These are phyloP conservation scores for Penicillium brasilianum DNA, from an alignment of 2,329 filamentous ascomycete genomes.

Conservation along the genomic window DNA sequence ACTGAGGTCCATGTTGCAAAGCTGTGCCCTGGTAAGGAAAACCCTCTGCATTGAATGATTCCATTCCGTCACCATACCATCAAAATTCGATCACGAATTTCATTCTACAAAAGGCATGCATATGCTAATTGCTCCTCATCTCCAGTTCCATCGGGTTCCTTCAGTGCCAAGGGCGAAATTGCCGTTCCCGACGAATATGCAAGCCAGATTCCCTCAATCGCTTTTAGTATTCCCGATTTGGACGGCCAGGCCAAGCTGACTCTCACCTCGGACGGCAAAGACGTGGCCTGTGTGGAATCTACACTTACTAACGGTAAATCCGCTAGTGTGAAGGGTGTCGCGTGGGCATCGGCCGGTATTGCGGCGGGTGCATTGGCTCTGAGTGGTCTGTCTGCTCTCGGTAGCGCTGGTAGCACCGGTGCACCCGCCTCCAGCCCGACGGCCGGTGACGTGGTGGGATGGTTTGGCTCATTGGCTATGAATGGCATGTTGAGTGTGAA, in stretches of 20 bases:
- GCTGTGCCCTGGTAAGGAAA: constrained; percentile 77
- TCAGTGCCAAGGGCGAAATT: constrained; percentile 74
- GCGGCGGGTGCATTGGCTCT: constrained; percentile 81
- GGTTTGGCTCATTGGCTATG: constrained; percentile 93
- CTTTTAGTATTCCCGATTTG: constrained; percentile 89
- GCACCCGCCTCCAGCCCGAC: constrained; percentile 74
- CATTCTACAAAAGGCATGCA: not conserved
- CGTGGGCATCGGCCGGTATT: constrained; percentile 82
- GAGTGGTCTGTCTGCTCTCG: constrained; percentile 72
- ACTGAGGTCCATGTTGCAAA: constrained; percentile 67
- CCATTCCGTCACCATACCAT: not conserved
- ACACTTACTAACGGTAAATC: constrained; percentile 87
- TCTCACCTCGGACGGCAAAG: constrained; percentile 65
- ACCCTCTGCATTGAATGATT: not conserved
- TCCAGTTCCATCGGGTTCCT: constrained; percentile 71
- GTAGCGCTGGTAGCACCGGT: constrained; percentile 64
- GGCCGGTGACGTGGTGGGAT: constrained; percentile 84
- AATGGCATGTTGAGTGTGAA: constrained; percentile 95
- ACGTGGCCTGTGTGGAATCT: constrained; percentile 83
- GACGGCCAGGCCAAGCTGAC: constrained; percentile 81
- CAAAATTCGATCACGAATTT: not conserved
- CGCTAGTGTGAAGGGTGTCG: constrained; percentile 72
- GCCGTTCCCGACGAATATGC: constrained; percentile 73
- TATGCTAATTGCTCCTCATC: constrained; percentile 27
- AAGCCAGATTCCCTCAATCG: constrained; percentile 80